Base-by-base conservation (phyloP, 2,329 filamentous ascomycete genomes). In the Aspergillus niger region DNA sequence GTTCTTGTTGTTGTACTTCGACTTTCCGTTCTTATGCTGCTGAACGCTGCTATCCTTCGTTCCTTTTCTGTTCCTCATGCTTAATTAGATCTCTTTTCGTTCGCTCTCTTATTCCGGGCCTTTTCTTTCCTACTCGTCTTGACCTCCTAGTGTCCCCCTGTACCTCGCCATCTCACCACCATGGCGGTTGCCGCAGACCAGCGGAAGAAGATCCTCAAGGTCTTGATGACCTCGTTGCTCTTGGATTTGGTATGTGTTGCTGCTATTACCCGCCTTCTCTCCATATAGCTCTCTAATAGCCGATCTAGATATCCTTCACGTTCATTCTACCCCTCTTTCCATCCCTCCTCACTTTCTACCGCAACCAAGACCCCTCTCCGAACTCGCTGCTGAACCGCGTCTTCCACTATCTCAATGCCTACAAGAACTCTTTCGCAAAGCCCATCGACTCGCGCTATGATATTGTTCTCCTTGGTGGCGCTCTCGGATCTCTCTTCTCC, bases 251-350 rank as follows among this genome's bases (percentile, higher is more conserved):
- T 97, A 85, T 66, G 85, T 75, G 53, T 47, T 5, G 36, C 48
- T 47, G 39, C 30, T 49, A 10, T 58, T 26, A 52, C 50, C 15
- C 24, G 39, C 13, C 11, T 36, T 11, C 22, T 43, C 10, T 11
- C 17, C 13, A n/a, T 26, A 10, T 38, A 24, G 20, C n/a, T 26
- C 11, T 49, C 48, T 60, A 58, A 60, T n/a, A 50, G 15, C 39
- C 26, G n/a, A 11, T 32, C 57, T 67, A 97, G 94, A 91, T 98
- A 71, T 97, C 94, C 58, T 99, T 99, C 77, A 99, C 95, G 30
- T 97, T 99, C 75, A 98, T 98, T 74, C 89, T 99, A 8, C 95
- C 95, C 0, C 86, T 99, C 38, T 99, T 98, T 75, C 95, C 93
- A 7, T 93, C 92, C 60, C 89, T 99, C 48, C 89, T 98, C 77